A percentile compares a stretch with the other conserved stretches of the same genome.
Evolutionary conservation across 345 rosid species (phyloP).

Genomic region (Dimocarpus longan): DNA sequence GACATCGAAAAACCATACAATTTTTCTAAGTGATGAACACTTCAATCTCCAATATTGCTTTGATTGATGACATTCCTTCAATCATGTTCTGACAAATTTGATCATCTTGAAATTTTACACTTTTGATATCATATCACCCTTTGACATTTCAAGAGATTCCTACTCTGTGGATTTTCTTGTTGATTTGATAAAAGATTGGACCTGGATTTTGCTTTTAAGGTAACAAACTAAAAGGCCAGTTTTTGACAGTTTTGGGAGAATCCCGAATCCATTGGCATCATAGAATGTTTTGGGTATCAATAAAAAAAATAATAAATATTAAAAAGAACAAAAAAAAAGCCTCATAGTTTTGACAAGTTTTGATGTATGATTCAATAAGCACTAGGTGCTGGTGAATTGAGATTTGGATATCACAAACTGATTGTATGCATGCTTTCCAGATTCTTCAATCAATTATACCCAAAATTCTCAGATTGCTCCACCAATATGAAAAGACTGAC

Average conservation of each 20-base stretch:
- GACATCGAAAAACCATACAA: background rate
- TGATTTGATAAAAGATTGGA: background rate
- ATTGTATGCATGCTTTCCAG: background rate
- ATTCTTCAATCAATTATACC: conserved; percentile 10
- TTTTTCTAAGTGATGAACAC: conserved; percentile 23
- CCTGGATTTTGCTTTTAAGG: background rate
- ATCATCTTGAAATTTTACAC: background rate
- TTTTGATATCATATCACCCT: conserved; percentile 16
- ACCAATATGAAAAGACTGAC: background rate
- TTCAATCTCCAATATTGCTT: conserved; percentile 18
- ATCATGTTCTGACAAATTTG: conserved; percentile 17
- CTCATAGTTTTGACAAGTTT: background rate
- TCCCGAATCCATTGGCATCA: background rate
- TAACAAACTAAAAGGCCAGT: background rate
- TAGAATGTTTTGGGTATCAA: too few relatives aligned
- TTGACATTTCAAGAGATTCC: conserved; percentile 19
- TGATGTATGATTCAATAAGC: conserved; percentile 12
- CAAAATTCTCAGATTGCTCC: background rate
- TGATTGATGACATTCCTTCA: conserved; percentile 13
- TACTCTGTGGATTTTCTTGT: background rate
- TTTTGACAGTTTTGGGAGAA: background rate
- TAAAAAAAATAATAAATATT: too few relatives aligned
- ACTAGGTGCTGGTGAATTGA: background rate
- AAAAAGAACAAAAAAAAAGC: too few relatives aligned
- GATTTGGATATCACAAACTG: too few relatives aligned